Conservation (phyloP, 371 early-diverging fungal genomes). For the Dichotomocladium elegans region DNA sequence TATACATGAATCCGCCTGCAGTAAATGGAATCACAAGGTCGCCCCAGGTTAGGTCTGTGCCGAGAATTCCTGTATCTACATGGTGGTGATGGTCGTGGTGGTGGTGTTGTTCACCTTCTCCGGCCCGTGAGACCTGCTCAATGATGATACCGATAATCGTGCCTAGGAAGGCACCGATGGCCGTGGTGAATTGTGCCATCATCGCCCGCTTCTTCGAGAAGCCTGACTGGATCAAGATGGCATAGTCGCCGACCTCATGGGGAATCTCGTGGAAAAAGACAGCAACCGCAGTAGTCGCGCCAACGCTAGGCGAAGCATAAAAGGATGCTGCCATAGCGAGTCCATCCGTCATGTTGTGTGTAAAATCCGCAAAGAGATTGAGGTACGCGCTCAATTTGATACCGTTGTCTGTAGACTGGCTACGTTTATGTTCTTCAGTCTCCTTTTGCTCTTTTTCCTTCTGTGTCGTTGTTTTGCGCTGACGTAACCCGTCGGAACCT, state of each 20-base stretch:
- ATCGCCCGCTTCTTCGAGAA: constrained; percentile 73
- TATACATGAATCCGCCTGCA: constrained; percentile 88
- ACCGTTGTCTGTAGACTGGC: constrained; percentile 17
- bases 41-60: constrained; percentile 40
- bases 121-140: constrained; percentile 54
- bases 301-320: constrained; percentile 77
- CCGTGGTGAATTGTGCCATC: constrained; percentile 82
- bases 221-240: constrained; percentile 83
- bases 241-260: constrained; percentile 91
- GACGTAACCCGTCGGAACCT: constrained; percentile 7
- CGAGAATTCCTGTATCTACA: constrained; percentile 42
- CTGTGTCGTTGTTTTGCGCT: constrained; percentile 19
- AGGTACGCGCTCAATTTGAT: constrained; percentile 77
- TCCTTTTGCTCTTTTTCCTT: background rate
- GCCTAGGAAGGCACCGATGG: constrained; percentile 79
- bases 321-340: constrained; percentile 90
- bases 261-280: constrained; percentile 95
- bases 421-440: constrained; percentile 11
- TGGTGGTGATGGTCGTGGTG: constrained; percentile 1
- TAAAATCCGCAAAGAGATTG: constrained; percentile 82
- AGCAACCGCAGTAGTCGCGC: constrained; percentile 83
- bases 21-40: constrained; percentile 84
- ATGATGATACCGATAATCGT: constrained; percentile 78
- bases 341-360: constrained; percentile 92
- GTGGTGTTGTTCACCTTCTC: background rate